Conservation (phyloP, 371 early-diverging fungal species). For the Mucor mucedo region DNA sequence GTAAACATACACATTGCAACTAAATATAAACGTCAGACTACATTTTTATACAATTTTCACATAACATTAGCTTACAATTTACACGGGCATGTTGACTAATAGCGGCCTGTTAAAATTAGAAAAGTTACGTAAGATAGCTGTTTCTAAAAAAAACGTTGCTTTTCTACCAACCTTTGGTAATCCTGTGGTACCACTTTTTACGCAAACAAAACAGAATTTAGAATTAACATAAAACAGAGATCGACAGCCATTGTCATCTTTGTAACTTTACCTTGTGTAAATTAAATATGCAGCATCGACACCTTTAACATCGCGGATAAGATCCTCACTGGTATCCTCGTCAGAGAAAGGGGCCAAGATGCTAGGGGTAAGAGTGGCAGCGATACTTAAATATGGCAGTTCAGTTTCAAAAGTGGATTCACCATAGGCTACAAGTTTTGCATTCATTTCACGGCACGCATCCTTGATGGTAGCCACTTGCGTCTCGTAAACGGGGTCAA, state of each 20-base stretch:
- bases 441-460: conserved; percentile 7
- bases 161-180: conserved; percentile 32
- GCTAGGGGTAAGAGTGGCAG: conserved; percentile 34
- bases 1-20: conserved; percentile 27
- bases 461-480: conserved; percentile 17
- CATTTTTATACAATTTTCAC: too few species aligned
- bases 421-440: conserved; percentile 27
- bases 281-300: conserved; percentile 52
- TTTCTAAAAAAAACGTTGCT: too few species aligned
- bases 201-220: too few species aligned
- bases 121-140: too few species aligned
- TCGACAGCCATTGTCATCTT: neutral
- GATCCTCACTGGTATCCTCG: conserved; percentile 36
- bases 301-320: conserved; percentile 27
- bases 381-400: conserved; percentile 26
- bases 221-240: neutral
- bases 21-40: conserved; percentile 5
- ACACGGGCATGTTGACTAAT: conserved; percentile 34
- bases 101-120: conserved; percentile 23
- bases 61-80: conserved; percentile 19
- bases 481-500: conserved; percentile 33
- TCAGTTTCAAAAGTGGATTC: conserved; percentile 34
- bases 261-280: conserved; percentile 47
- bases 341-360: conserved; percentile 32
- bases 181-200: conserved; percentile 47